Evolutionary conservation across 495 filamentous ascomycete species (phyloP), one percentile per base, ranked within the genome.

Genomic region (Annulohypoxylon stygium): DNA sequence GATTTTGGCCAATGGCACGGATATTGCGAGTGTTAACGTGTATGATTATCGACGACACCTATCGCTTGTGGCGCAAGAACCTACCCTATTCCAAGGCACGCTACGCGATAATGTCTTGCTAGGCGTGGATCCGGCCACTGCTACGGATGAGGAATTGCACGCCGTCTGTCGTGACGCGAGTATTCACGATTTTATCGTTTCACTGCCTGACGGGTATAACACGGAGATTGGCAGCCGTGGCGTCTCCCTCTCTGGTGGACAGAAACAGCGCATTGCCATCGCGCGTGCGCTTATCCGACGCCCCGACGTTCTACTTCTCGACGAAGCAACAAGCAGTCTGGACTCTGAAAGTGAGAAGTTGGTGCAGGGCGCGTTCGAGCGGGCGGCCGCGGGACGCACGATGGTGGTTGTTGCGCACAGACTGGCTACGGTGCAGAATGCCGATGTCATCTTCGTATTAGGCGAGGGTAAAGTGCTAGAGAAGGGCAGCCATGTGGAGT

Each of bases 191-290:
- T 92, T 93, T 70, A 88, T 93, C 69, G 74, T 80, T 6, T 88
- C 88, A 0, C 80, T 93, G 4, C 91, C 92, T 0, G 83, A 89
- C 8, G 89, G 90, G 0, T 88, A 90, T 74, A 81, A 86, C 60
- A 93, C 92, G 0, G 75, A 83, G 6, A 89, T 91, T 37, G 92
- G 93, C 0, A 87, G 86, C 18, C 88, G 88, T 71, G 92, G 92
- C 4, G 84, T 87, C 12, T 83, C 88, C 58, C 86, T 97, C 51
- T 92, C 89, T 1, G 93, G 93, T 11, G 93, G 93, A 0, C 93
- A 97, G 81, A 90, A 90, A 78, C 93, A 96, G 79, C 87, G 93
- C 25, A 82, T 97, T 36, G 88, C 91, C 0, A 92, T 97, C 61
- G 93, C 93, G 4, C 86, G 93, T 23, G 93, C 93, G 0, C 85